A percentile compares a stretch with the other conserved stretches of the same genome.
Evolutionary conservation across 139 green algal genomes (phyloP).

Genomic region (Chara braunii): DNA sequence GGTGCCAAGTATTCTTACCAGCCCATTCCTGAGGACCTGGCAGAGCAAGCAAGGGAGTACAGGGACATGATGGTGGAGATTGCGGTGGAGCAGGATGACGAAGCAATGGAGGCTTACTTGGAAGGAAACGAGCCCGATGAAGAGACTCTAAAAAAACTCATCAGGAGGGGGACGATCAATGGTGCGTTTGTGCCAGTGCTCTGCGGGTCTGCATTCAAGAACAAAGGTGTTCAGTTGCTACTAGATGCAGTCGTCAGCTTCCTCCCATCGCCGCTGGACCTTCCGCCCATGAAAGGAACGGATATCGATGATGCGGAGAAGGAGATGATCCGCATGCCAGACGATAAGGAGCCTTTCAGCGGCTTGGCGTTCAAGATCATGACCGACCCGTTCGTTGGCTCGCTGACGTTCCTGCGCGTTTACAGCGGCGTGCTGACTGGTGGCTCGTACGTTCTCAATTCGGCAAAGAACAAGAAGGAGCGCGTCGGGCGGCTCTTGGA

Average conservation of each 20-base stretch:
- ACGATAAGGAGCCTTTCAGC: conserved; percentile 80
- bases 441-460: conserved; percentile 83
- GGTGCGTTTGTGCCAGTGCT: conserved; percentile 82
- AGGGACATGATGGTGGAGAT: conserved; percentile 80
- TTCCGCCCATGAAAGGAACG: conserved; percentile 46
- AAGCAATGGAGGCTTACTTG: conserved; percentile 64
- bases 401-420: conserved; percentile 91
- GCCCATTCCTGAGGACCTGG: conserved; percentile 78
- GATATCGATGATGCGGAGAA: conserved; percentile 59
- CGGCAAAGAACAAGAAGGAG: conserved; percentile 95
- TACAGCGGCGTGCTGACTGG: conserved; percentile 71
- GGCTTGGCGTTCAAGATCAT: conserved; percentile 99
- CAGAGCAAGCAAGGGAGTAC: conserved; percentile 75
- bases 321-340: conserved; percentile 59
- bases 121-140: conserved; percentile 81
- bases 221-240: conserved; percentile 98
- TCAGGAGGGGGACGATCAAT: conserved; percentile 84
- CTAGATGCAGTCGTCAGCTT: conserved; percentile 90
- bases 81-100: conserved; percentile 64
- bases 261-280: conserved; percentile 86
- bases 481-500: conserved; percentile 91
- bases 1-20: conserved; percentile 55
- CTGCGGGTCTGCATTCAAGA: conserved; percentile 98
- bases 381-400: conserved; percentile 85
- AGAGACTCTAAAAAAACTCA: conserved; percentile 68